Evolutionary conservation across 371 early-diverging fungal genomes (phyloP), one percentile per base, ranked within the genome.

Genomic region (Mortierella polycephala): DNA sequence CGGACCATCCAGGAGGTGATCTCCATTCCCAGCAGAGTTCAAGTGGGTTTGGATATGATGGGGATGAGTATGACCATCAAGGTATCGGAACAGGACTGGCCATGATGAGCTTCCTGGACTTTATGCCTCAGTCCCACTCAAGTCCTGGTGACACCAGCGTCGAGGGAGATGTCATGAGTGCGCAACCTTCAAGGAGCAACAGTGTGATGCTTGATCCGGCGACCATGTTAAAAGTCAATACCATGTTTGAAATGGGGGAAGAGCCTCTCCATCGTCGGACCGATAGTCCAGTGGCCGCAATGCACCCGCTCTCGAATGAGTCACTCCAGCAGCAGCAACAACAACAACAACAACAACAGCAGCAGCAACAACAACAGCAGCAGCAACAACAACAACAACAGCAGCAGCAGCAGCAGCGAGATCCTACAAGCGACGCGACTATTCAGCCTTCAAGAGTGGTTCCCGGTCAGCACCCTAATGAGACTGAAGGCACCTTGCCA

Each of bases 51-150:
- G 71, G 71, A n/a, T 64, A 58, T 16, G 71, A 76, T 0, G 52
- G 30, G 14, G 77, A 71, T 8, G 77, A 76, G 23, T 71, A 67
- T 41, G 77, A 76, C 49, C 77, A 71, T 47, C 77, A 71, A 0
- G 70, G 75, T 13, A 76, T 76, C 37, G 77, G 71, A 21, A 64
- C 67, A 20, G 71, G 68, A n/a, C 47, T 71, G 12, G 72, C 71
- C 41, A 67, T 76, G 71, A 76, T 76, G 77, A 75, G 62, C 60
- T 71, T 71, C 58, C 20, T 71, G 16, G 77, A 76, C 21, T 71
- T 64, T 42, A 57, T 64, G 50, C 70, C 75, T 1, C 58, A 55
- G 1, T 75, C 75, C 0, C 67, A 60, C 18, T 69, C 75, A 5
- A 75, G 75, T 23, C 75, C 75, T n/a, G 75, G 60, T 16, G 70